Conservation (phyloP, 305 asterid species). For the Rubia peregrina region DNA sequence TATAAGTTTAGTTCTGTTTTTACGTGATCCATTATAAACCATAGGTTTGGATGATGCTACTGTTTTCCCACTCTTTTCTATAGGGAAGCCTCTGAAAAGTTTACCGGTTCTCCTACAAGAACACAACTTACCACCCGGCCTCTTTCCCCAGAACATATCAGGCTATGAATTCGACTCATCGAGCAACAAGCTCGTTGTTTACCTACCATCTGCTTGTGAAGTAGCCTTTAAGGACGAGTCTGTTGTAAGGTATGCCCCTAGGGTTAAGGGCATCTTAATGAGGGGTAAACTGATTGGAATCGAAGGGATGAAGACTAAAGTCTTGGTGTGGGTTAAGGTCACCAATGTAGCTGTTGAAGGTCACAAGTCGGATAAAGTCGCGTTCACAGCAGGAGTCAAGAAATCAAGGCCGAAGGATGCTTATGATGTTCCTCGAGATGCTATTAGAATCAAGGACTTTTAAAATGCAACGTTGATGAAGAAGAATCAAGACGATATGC, state of each 20-base stretch:
- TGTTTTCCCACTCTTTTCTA: not conserved
- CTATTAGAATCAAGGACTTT: slow-evolving; percentile 45
- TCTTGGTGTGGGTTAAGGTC: slow-evolving; percentile 71
- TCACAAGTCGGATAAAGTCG: slow-evolving; percentile 51
- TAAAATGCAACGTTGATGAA: slow-evolving; percentile 39
- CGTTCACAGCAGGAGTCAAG: slow-evolving; percentile 67
- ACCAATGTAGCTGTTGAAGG: slow-evolving; percentile 54
- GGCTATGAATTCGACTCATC: slow-evolving; percentile 57
- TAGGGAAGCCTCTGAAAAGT: slow-evolving; percentile 50
- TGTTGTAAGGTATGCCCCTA: slow-evolving; percentile 40
- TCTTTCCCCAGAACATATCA: slow-evolving; percentile 61
- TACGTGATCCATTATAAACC: not conserved
- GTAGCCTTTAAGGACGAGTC: slow-evolving; percentile 71
- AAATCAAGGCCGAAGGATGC: slow-evolving; percentile 63
- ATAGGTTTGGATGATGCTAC: not conserved
- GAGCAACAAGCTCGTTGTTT: slow-evolving; percentile 48
- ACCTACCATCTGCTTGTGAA: slow-evolving; percentile 62
- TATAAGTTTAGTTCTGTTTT: not conserved
- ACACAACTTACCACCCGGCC: slow-evolving; percentile 55
- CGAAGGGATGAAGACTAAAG: slow-evolving; percentile 83
- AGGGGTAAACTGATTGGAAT: slow-evolving; percentile 60
- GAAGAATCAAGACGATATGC: not conserved
- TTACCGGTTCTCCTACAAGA: slow-evolving; percentile 58
- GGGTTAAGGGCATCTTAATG: slow-evolving; percentile 58
- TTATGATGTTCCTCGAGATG: slow-evolving; percentile 46